Conservation (phyloP, 768 basidiomycete species). For the Pleurotus salmoneostramineus region DNA sequence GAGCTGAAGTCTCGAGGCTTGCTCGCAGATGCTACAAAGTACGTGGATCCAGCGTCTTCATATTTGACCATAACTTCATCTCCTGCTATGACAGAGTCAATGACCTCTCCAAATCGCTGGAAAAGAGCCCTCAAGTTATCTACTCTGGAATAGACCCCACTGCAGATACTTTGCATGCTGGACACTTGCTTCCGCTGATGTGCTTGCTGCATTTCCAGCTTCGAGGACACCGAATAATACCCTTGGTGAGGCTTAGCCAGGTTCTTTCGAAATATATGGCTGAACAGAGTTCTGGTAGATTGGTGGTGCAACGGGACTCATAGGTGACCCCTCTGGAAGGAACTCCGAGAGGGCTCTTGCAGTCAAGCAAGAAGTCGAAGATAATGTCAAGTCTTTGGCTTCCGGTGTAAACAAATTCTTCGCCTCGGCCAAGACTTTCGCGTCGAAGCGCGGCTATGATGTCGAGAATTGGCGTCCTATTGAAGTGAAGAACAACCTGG, state of each 20-base stretch:
- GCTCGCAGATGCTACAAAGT: slow-evolving; percentile 45
- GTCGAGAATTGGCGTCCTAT: slow-evolving; percentile 18
- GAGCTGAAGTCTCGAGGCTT: slow-evolving; percentile 43
- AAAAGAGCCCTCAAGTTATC: slow-evolving; percentile 48
- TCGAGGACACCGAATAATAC: slow-evolving; percentile 78
- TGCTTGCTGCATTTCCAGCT: slow-evolving; percentile 84
- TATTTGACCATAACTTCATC: background rate
- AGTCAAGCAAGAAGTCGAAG: slow-evolving; percentile 49
- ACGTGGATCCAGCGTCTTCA: slow-evolving; percentile 8
- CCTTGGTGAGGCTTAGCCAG: slow-evolving; percentile 61
- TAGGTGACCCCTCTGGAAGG: slow-evolving; percentile 95
- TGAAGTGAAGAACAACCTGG: slow-evolving; percentile 43
- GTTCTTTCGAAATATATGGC: background rate
- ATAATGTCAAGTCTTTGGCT: slow-evolving; percentile 64
- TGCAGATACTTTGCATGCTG: slow-evolving; percentile 85
- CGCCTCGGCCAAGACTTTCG: slow-evolving; percentile 57
- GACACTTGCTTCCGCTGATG: slow-evolving; percentile 88
- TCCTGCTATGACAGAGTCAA: background rate
- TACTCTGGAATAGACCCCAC: slow-evolving; percentile 96
- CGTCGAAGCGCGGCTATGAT: slow-evolving; percentile 27
- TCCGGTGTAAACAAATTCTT: slow-evolving; percentile 74
- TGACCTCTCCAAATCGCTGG: background rate
- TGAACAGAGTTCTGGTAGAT: slow-evolving; percentile 49
- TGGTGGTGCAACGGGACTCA: slow-evolving; percentile 93
- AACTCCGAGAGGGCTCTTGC: slow-evolving; percentile 75